Base-by-base conservation (phyloP, 768 basidiomycete species). In the Serendipita sp. region DNA sequence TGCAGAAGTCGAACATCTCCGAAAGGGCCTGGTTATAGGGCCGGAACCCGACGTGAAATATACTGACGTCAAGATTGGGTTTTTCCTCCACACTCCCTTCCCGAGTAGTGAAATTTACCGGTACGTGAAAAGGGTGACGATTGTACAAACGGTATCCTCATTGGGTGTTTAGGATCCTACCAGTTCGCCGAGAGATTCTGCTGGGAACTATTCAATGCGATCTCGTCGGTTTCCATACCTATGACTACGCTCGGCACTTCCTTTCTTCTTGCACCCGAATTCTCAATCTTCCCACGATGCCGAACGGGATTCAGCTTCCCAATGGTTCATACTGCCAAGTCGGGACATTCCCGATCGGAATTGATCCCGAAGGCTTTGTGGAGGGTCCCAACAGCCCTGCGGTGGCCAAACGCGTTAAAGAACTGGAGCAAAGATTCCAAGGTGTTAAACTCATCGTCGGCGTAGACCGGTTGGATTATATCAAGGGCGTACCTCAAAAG, bases 401-500 rank as follows among this genome's bases (percentile, higher is more conserved):
- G 3, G 93, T 99, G n/a, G 80, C 84, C 71, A 80, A 83, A 67
- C 87, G 96, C 44, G 83, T 98, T 67, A 72, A 81, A 51, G 82
- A 86, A 66, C 81, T 99, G 32, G 88, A 93, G 74, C 85, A 89
- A 67, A 85, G 94, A 56, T 99, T 98, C 75, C 82, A 85, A 51
- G 95, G 89, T 54, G 89, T 91, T 72, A 97, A 97, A 75, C 86
- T 99, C 71, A 96, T 99, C 72, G 92, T 98, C 68, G 96, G 96
- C 62, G 96, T 99, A 32, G 96, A 99, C 74, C 86, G 96, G 51
- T 81, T 99, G 64, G 96, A 99, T 73, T 99, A 99, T 76, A 98
- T 99, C 85, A 99, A 99, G 80, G 96, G 96, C 71, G 92, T 99
- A 38, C 96, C 96, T 1, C 96, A 99, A 74, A 99, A 99, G 76